Evolutionary conservation across 2,329 filamentous ascomycete species (phyloP).

Genomic region (Aspergillus neotritici): DNA sequence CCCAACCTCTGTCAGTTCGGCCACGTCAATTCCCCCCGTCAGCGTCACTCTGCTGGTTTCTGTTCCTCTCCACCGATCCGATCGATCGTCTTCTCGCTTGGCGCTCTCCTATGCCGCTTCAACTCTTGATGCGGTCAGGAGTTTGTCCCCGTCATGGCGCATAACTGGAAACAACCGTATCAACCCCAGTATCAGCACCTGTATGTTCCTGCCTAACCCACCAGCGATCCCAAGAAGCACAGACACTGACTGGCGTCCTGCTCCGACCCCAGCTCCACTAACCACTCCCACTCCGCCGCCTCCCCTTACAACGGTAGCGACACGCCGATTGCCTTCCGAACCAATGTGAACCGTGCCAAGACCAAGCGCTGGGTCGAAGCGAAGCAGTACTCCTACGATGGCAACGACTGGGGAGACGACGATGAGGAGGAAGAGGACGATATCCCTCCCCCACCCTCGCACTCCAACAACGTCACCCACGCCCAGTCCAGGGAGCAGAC

Average conservation of each 20-base stretch:
- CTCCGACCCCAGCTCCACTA: constrained; percentile 5
- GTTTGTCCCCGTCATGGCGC: constrained; percentile 2
- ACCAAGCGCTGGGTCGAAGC: constrained; percentile 95
- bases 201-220: constrained; percentile 15
- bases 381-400: constrained; percentile 78
- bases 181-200: background rate
- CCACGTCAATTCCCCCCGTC: constrained; percentile 1
- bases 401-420: constrained; percentile 81
- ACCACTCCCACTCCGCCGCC: constrained; percentile 18
- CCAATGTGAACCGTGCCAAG: constrained; percentile 82
- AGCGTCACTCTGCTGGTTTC: background rate
- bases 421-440: constrained; percentile 62
- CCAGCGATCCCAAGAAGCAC: too few species aligned
- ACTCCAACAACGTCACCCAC: constrained; percentile 21
- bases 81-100: constrained; percentile 1
- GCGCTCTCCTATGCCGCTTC: background rate
- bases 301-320: constrained; percentile 24
- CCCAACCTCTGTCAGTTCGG: background rate
- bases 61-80: background rate
- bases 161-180: too few species aligned
- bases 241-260: too few species aligned
- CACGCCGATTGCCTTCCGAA: constrained; percentile 61
- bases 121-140: constrained; percentile 14
- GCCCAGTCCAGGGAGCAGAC: too few species aligned
- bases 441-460: constrained; percentile 36